These are phyloP conservation scores for Candida glucosophila DNA, from an alignment of 1,139 yeast genomes.

Conservation along the genomic window DNA sequence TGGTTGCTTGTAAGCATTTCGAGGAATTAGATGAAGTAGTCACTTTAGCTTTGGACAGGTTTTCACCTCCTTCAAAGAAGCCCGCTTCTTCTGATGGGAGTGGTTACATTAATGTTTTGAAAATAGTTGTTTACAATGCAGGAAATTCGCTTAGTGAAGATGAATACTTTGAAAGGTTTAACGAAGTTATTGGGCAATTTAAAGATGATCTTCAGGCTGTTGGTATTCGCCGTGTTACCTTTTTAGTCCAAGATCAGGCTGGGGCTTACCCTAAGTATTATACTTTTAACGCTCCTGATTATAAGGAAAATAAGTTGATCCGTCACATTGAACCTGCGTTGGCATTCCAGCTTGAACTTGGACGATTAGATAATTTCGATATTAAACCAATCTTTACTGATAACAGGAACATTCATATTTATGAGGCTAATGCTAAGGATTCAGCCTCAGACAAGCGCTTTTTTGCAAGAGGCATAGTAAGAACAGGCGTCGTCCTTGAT, in stretches of 20 bases:
- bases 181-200: conserved; percentile 59
- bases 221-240: conserved; percentile 84
- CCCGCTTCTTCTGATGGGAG: conserved; percentile 26
- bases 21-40: conserved; percentile 87
- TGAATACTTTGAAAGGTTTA: conserved; percentile 54
- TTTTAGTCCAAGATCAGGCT: conserved; percentile 73
- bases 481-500: conserved; percentile 91
- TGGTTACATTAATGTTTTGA: conserved; percentile 57
- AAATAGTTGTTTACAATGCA: conserved; percentile 63
- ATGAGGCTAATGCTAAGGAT: conserved; percentile 92
- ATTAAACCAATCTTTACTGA: conserved; percentile 94
- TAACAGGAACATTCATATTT: conserved; percentile 94
- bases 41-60: conserved; percentile 62
- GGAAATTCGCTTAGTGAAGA: conserved; percentile 71
- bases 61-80: conserved; percentile 43
- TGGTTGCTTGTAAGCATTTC: conserved; percentile 73
- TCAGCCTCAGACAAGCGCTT: conserved; percentile 90
- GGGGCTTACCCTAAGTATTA: conserved; percentile 93
- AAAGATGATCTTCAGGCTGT: conserved; percentile 62
- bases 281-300: conserved; percentile 87
- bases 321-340: conserved; percentile 98
- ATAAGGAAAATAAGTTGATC: conserved; percentile 76
- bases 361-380: conserved; percentile 87
- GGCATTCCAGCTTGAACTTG: conserved; percentile 94
- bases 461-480: conserved; percentile 93